phyloP scores from a whole-genome alignment of 2,329 filamentous ascomycete genomes.

The Arthroderma sp. region DNA sequence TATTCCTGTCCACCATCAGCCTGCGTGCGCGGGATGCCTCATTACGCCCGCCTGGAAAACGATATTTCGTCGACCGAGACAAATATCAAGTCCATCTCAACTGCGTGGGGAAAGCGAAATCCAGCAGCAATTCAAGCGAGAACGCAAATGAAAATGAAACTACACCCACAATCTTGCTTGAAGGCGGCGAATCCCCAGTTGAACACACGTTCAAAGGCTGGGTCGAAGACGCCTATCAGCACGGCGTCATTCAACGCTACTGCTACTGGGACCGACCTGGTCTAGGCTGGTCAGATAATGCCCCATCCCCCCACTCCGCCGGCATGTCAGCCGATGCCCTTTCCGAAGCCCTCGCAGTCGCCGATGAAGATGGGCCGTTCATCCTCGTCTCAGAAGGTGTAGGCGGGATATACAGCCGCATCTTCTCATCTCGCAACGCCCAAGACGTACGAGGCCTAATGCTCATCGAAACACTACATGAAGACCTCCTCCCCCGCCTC shows the following conservation, averaged over 20 bases:
- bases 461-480: constrained; percentile 78
- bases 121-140: constrained; percentile 9
- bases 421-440: constrained; percentile 76
- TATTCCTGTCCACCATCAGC: constrained; percentile 68
- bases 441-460: constrained; percentile 63
- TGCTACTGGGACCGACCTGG: constrained; percentile 95
- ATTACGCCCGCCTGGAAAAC: constrained; percentile 57
- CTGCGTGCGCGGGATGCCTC: constrained; percentile 68
- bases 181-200: constrained; percentile 67
- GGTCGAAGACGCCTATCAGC: constrained; percentile 59
- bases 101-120: constrained; percentile 54
- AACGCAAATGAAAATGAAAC: constrained; percentile 39
- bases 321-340: constrained; percentile 85
- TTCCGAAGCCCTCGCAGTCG: constrained; percentile 67
- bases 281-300: constrained; percentile 77
- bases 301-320: constrained; percentile 82
- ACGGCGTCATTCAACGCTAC: constrained; percentile 73
- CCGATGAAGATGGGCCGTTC: constrained; percentile 79
- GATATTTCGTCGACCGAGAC: constrained; percentile 66
- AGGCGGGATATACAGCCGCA: constrained; percentile 76
- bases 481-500: constrained; percentile 59
- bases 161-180: constrained; percentile 70
- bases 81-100: constrained; percentile 81
- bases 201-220: constrained; percentile 70
- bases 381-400: constrained; percentile 75